A percentile compares a stretch with the other conserved stretches of the same genome.
Evolutionary conservation across 73 alveolate species (phyloP).

Genomic region (Loxodes magnus): DNA sequence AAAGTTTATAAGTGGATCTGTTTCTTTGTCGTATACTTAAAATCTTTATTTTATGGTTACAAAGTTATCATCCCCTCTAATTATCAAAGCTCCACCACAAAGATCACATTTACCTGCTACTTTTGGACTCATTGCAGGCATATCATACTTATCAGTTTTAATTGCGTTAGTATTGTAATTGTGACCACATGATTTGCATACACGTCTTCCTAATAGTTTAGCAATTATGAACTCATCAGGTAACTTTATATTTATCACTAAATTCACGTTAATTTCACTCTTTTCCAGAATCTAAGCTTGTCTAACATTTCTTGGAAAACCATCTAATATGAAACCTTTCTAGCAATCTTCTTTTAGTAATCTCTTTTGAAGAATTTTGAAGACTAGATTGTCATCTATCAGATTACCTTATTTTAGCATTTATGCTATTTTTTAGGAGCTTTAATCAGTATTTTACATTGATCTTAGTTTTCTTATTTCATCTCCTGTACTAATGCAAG

Average conservation of each 20-base stretch:
- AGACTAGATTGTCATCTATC: not conserved
- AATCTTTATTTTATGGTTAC: not conserved
- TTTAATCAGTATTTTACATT: not conserved
- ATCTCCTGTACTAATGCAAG: slow-evolving; percentile 3
- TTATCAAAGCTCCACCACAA: slow-evolving; percentile 4
- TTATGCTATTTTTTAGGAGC: not conserved
- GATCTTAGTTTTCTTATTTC: slow-evolving; percentile 12
- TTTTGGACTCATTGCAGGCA: slow-evolving; percentile 5
- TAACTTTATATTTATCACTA: not conserved
- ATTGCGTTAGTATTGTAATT: not conserved
- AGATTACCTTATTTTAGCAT: not conserved
- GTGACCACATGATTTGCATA: slow-evolving; percentile 7
- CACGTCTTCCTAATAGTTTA: slow-evolving; percentile 5
- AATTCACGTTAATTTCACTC: not conserved
- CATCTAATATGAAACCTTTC: slow-evolving; percentile 4
- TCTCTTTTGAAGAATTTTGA: not conserved
- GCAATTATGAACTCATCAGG: slow-evolving; percentile 10
- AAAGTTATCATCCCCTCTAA: slow-evolving; percentile 2
- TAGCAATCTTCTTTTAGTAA: not conserved
- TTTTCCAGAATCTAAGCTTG: slow-evolving; percentile 1
- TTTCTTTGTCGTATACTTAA: not conserved
- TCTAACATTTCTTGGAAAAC: slow-evolving; percentile 3
- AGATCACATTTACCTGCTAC: slow-evolving; percentile 2
- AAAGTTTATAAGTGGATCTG: slow-evolving; percentile 5
- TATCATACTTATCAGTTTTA: slow-evolving; percentile 1